Base-by-base conservation (phyloP, 257 asterid species). In the Penstemon eatonii region DNA sequence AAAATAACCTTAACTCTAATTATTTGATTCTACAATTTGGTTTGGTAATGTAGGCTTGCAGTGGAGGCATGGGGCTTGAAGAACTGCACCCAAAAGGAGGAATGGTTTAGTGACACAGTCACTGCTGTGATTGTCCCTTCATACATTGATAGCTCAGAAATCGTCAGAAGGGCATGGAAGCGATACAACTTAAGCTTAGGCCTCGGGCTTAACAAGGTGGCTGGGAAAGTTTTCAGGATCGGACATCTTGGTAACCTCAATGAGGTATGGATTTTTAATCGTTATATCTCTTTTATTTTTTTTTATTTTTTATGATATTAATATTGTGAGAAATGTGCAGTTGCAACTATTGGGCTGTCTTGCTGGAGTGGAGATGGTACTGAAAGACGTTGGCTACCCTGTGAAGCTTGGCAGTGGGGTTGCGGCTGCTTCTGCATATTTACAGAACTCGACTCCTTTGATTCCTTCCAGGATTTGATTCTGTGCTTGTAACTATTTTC, bases 61-160 rank as follows among this genome's bases (percentile, higher is more conserved):
- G 96, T 94, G 72, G 96, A 91, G 81, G 99, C 97, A 4, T 94
- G 99, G 99, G 99, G 99, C 6, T 76, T 91, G 86, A 94, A 91
- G 92, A 94, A 94, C 83, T 94, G 97, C 86, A 91, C 99, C 36
- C 97, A 91, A 75, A 89, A 87, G 88, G 95, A 91, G 81, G 99
- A 94, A 69, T 91, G 97, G 91, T 80, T 55, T 82, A 94, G 99
- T 67, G 95, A 94, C 80, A 94, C 99, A 0, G 99, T 94, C 47
- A 94, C 99, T 56, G 99, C 99, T 8, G 92, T 94, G 55, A 64
- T 91, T 11, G 86, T 94, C 66, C 99, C 99, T 8, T 70, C 97
- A 9, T 63, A 85, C 79, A 87, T 94, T 8, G 96, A 91, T 39
- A 91, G 97, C 74, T 8, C 89, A 0, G 97, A 94, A 61, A 77